Percentiles rank a stretch among this genome's conserved stretches.
phyloP scores from a whole-genome alignment of 2,329 filamentous ascomycete species.

The Bipolaris victoriae region DNA sequence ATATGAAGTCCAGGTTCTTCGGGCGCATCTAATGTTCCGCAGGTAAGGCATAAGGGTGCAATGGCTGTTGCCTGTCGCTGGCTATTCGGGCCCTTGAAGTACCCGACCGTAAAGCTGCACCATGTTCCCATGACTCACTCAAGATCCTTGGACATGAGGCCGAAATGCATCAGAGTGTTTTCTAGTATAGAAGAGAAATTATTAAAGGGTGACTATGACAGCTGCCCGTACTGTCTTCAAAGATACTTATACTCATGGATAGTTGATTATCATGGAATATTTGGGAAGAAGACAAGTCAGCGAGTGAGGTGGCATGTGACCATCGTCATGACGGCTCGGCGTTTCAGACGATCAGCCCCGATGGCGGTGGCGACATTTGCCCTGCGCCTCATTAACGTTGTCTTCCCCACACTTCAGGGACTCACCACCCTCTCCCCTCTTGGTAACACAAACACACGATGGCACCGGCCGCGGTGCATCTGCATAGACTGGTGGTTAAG shows the following conservation, averaged over 20 bases:
- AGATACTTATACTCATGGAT: too few relatives aligned
- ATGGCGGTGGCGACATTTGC: constrained; percentile 22
- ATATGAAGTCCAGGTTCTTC: not conserved
- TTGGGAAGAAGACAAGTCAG: not conserved
- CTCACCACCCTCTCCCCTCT: constrained; percentile 19
- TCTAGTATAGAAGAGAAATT: not conserved
- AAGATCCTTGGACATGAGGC: not conserved
- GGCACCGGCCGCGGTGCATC: constrained; percentile 47
- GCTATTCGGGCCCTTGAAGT: not conserved
- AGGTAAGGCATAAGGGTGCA: not conserved
- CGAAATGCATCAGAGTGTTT: not conserved
- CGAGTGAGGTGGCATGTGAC: constrained; percentile 22
- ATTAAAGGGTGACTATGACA: too few relatives aligned
- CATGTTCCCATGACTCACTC: not conserved
- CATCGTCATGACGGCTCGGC: constrained; percentile 23
- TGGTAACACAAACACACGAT: constrained; percentile 39
- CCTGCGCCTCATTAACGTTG: constrained; percentile 28
- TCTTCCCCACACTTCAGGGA: constrained; percentile 27
- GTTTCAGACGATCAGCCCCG: constrained; percentile 16
- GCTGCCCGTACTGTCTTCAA: not conserved
- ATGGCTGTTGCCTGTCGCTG: not conserved
- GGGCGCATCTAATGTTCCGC: not conserved
- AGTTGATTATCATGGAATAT: not conserved
- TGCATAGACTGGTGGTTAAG: constrained; percentile 50
- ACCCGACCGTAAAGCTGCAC: not conserved